Evolutionary conservation across 169 alveolate species (phyloP).

Genomic region (Cyclospora cayetanensis): DNA sequence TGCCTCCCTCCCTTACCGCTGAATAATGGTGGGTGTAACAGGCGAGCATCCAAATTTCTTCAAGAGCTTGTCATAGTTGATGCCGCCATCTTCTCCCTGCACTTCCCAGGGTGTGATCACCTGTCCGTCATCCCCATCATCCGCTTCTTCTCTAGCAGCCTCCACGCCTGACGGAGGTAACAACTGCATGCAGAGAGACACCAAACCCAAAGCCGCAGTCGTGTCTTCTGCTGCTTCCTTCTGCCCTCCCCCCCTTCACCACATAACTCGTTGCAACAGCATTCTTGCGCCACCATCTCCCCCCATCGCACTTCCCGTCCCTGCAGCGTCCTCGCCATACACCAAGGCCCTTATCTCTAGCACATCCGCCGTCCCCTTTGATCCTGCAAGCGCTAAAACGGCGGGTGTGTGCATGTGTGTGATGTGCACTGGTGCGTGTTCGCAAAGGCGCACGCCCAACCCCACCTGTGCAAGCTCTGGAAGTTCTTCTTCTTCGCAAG

Average conservation of each 20-base stretch:
- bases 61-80: slow-evolving; percentile 74
- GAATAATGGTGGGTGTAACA: not conserved
- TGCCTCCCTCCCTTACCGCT: slow-evolving; percentile 6
- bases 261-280: not conserved
- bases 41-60: slow-evolving; percentile 38
- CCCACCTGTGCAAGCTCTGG: not conserved
- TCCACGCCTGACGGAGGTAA: slow-evolving; percentile 55
- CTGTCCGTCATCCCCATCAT: slow-evolving; percentile 18
- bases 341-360: too few species aligned
- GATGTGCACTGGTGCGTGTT: too few species aligned
- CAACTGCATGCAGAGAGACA: not conserved
- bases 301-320: too few species aligned
- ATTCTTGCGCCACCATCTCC: too few species aligned
- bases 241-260: not conserved
- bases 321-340: too few species aligned
- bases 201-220: not conserved
- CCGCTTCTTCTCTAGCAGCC: not conserved
- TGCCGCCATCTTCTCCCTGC: slow-evolving; percentile 71
- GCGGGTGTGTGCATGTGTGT: too few species aligned
- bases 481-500: not conserved
- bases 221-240: not conserved
- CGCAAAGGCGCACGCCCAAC: too few species aligned
- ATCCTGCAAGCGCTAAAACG: too few species aligned
- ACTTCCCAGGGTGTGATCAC: slow-evolving; percentile 76
- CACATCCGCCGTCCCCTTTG: too few species aligned